Evolutionary conservation across 2,329 filamentous ascomycete species (phyloP), one percentile per base, ranked within the genome.

Genomic region (Trichoderma arundinaceum): DNA sequence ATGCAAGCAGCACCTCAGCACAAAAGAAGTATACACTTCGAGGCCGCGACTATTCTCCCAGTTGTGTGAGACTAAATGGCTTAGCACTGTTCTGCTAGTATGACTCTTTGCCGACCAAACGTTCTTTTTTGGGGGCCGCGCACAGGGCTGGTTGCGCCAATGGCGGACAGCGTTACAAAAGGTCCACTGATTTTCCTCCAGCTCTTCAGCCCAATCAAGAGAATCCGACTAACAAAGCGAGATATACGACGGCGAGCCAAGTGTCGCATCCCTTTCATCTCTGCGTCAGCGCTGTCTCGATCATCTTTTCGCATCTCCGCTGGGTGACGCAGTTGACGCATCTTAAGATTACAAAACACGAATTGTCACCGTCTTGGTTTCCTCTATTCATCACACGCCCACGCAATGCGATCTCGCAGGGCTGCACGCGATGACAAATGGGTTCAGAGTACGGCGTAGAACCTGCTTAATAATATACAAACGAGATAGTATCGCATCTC

Each of bases 181-280:
- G 58, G 38, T 52, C 56, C 56, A 46, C 56, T 33, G 32, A 48
- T 22, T 22, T 32, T 13, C 35, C 57, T 53, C 48, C 48, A 22
- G 39, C 46, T 44, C 48, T 53, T 44, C 35, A 62, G 38, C 58
- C 58, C 58, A 35, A 43, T 51, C 22, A 13, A 41, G 10, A 12
- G 22, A 33, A 17, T 28, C 28, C 22, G 8, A 35, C 35, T 35
- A 43, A 19, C 17, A 62, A 62, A 62, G 38, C 58, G 58, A 62
- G 58, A 53, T 62, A 62, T 62, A 62, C 58, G 58, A 62, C 22
- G 58, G 39, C 22, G 46, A 51, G 15, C 44, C 35, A 61, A 49
- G 44, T 19, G 38, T 49, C 58, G 22, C 58, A 51, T 13, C 58
- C 58, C 41, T 48, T 41, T 44, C 22, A 7, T 2, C 6, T 13